A percentile compares a stretch with the other conserved stretches of the same genome.
Conservation (phyloP, 169 alveolate genomes). For the Plasmodium reichenowi region DNA sequence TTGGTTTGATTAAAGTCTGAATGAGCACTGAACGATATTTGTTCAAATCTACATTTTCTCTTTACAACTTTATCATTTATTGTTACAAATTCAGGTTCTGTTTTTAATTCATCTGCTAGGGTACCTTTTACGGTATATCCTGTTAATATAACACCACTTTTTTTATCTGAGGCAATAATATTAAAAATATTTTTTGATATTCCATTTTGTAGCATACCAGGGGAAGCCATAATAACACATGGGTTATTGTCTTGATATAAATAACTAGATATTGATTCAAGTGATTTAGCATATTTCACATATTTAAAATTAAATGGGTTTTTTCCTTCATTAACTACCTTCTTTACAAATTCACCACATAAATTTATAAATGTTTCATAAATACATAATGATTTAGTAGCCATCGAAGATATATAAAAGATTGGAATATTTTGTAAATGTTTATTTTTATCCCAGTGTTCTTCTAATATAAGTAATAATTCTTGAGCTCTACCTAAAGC, state of each 20-base stretch:
- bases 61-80: constrained; percentile 87
- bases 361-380: constrained; percentile 95
- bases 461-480: constrained; percentile 94
- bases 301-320: constrained; percentile 96
- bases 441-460: constrained; percentile 95
- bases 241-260: constrained; percentile 87
- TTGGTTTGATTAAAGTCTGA: constrained; percentile 96
- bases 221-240: constrained; percentile 98
- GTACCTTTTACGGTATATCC: constrained; percentile 99
- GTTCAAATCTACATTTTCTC: constrained; percentile 93
- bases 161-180: constrained; percentile 94
- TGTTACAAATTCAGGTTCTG: constrained; percentile 92
- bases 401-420: constrained; percentile 95
- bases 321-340: constrained; percentile 87
- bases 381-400: constrained; percentile 94
- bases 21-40: constrained; percentile 96
- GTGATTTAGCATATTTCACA: constrained; percentile 89
- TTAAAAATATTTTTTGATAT: constrained; percentile 96
- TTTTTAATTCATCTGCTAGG: constrained; percentile 95
- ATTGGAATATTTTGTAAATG: constrained; percentile 94
- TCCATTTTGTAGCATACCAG: constrained; percentile 99
- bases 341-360: constrained; percentile 94
- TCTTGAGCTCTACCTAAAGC: constrained; percentile 98
- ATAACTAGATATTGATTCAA: constrained; percentile 79
- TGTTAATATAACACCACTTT: constrained; percentile 96